phyloP scores from a whole-genome alignment of 345 rosid genomes.

The Euphorbia lathyris region DNA sequence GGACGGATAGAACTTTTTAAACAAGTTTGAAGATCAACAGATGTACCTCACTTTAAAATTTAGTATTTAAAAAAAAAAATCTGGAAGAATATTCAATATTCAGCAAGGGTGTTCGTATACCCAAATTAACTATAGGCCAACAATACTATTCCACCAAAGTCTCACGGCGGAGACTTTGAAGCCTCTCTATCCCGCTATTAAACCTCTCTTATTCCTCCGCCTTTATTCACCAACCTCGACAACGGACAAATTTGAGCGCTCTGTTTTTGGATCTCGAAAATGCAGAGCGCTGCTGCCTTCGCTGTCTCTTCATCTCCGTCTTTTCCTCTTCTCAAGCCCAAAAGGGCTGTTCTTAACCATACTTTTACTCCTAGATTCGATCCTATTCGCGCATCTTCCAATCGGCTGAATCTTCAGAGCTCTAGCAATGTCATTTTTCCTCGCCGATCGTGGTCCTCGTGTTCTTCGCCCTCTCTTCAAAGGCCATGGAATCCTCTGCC shows the following conservation, averaged over 20 bases:
- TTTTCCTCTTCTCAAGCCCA: constrained; percentile 35
- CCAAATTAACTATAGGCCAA: no score
- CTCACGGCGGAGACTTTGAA: constrained; percentile 47
- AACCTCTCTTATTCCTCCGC: neutral
- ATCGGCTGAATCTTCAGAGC: constrained; percentile 28
- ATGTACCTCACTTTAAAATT: no score
- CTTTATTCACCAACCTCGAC: no score
- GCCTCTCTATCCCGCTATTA: neutral
- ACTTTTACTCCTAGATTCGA: constrained; percentile 17
- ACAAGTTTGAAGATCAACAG: no score
- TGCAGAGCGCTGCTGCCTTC: constrained; percentile 70
- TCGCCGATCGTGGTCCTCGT: constrained; percentile 61
- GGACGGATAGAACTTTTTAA: no score
- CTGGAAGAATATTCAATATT: no score
- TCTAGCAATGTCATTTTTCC: constrained; percentile 48
- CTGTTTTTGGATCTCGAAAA: constrained; percentile 35
- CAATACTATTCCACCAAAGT: no score
- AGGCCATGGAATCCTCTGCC: constrained; percentile 66
- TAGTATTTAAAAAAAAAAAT: no score
- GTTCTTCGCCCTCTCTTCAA: constrained; percentile 29
- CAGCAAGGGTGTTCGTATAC: no score
- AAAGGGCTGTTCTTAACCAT: constrained; percentile 11
- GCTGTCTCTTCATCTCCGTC: constrained; percentile 32
- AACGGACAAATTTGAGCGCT: neutral
- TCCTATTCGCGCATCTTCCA: constrained; percentile 37